A percentile compares a stretch with the other conserved stretches of the same genome.
phyloP scores from a whole-genome alignment of 176 grass and related monocot genomes.

The Alopecurus myosuroides region DNA sequence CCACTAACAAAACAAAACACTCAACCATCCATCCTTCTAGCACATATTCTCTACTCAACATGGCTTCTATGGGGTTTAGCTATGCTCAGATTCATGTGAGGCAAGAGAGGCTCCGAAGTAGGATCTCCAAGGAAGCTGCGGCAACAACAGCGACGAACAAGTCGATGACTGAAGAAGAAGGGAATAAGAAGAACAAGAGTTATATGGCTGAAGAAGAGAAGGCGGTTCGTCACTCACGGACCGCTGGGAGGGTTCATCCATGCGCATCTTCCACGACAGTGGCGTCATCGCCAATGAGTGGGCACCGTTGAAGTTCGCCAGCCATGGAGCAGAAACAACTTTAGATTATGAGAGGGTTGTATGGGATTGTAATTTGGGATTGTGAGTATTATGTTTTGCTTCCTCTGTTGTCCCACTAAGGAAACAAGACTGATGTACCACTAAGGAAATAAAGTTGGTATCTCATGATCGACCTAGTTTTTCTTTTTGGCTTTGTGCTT shows the following conservation, averaged over 20 bases:
- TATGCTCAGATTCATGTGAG: conserved; percentile 36
- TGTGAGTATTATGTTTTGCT: neutral
- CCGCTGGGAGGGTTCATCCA: conserved; percentile 14
- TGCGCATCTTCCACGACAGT: neutral
- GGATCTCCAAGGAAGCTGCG: neutral
- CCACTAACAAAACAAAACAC: no score
- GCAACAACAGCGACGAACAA: neutral
- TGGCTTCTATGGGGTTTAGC: conserved; percentile 33
- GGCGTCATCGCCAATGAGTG: neutral
- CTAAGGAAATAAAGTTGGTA: neutral
- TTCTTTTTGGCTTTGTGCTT: no score
- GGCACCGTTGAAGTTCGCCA: neutral
- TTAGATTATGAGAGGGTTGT: neutral
- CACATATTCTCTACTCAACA: neutral
- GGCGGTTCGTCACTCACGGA: neutral
- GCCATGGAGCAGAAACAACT: neutral
- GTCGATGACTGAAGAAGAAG: neutral
- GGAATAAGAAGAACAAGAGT: neutral
- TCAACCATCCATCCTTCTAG: neutral
- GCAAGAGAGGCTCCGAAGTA: conserved; percentile 15
- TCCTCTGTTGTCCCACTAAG: neutral
- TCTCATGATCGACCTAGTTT: neutral
- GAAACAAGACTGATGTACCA: neutral
- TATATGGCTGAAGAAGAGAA: neutral
- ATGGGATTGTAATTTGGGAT: neutral